Base-by-base conservation (phyloP, 148 eudicot genomes). In the Vaccinium corymbosum region DNA sequence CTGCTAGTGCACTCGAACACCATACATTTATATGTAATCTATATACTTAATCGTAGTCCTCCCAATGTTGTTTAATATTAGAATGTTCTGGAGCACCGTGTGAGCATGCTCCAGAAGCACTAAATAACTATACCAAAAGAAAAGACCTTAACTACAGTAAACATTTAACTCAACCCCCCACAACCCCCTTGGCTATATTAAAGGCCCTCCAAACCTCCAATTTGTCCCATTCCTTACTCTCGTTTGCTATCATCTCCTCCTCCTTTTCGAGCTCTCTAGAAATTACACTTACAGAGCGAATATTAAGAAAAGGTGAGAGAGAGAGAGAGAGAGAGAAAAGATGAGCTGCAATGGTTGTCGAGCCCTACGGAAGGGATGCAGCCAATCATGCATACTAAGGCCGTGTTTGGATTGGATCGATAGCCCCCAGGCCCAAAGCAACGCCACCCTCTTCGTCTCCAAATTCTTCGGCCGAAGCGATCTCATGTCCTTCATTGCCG, bases 301-400 rank as follows among this genome's bases (percentile, higher is more conserved):
- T 1, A 20, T 12, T 12, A 68, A 13, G 38, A 27, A 68, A 68
- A 68, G 38, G 35, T 68, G 1, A 13, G 35, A 68, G 38, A 50
- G 52, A 35, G 38, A 35, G 38, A n/a, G 27, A 48, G 50, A 48
- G 50, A 48, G 50, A 25, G 72, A 11, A 25, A 80, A 22, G 42
- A 93, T 93, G 96, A 93, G 96, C 61, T 93, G 96, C 90, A 93
- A 93, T 38, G 96, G 96, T 1, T 93, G 96, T 86, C 85, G 96
- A 68, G 88, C 92, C 3, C 90, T 93, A 3, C 87, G 96, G 51
- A 93, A 93, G 77, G 96, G 96, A 76, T 93, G 96, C 88, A 93
- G 94, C 38, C 94, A 93, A 48, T 79, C 79, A 46, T 93, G 96
- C 76, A 89, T 90, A 20, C 84, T 92, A 10, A 83, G 94, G 1